phyloP scores from a whole-genome alignment of 78 protist species.

The Dictyostelium intermedium region DNA sequence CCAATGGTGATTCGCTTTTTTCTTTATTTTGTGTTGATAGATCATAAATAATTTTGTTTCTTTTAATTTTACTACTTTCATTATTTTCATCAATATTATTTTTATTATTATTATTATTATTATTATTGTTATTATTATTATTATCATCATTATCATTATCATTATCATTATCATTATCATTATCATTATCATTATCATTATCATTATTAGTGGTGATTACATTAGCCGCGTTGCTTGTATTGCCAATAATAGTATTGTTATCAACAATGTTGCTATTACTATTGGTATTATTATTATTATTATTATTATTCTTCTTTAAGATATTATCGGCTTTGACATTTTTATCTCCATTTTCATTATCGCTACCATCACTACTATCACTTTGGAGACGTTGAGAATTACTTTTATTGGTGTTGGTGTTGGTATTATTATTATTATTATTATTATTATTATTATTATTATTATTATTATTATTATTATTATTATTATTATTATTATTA shows the following conservation, averaged over 20 bases:
- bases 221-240: background rate
- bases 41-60: background rate
- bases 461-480: background rate
- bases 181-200: background rate
- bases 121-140: too few relatives aligned
- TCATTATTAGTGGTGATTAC: background rate
- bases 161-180: background rate
- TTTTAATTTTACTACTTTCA: background rate
- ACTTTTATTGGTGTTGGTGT: background rate
- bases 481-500: conserved; percentile 12
- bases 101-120: background rate
- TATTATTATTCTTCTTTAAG: background rate
- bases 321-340: background rate
- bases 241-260: background rate
- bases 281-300: background rate
- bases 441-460: background rate
- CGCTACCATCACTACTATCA: background rate
- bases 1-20: background rate
- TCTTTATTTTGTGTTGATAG: background rate
- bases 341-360: background rate
- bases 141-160: background rate
- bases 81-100: background rate
- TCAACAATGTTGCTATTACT: background rate
- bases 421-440: conserved; percentile 12
- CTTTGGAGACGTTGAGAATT: background rate